Base-by-base conservation (phyloP, 176 grass and related monocot species). In the Canna indica region DNA sequence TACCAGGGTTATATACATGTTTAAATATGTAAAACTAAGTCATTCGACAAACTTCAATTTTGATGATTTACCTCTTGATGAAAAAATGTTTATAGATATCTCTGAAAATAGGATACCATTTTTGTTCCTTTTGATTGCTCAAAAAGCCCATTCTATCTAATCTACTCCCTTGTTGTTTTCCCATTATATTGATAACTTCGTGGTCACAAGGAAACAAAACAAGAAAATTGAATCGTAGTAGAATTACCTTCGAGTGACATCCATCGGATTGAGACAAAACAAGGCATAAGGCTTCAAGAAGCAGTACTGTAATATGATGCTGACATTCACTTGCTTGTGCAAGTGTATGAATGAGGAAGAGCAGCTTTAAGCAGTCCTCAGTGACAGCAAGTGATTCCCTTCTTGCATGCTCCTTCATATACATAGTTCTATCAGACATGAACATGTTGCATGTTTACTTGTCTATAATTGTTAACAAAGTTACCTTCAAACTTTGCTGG, bases 291-390 rank as follows among this genome's bases (percentile, higher is more conserved):
- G 88, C 84, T 71, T 99, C 89, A 70, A 99, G 73, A 56, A 97
- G 70, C 76, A 99, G 80, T 70, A 58, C 75, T 42, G 82, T 85
- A 48, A 83, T 74, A 77, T 83, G 89, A 72, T 81, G 84, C 70
- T 85, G 82, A 56, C 57, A 85, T 69, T 79, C 80, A 50, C 81
- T 85, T 30, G 73, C 80, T 85, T 93, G 86, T 52, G 83, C 73
- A 44, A 99, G 54, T 31, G 89, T 82, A 24, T 90, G 80, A 83
- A 86, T 75, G 32, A 99, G 80, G 85, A 99, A 93, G 47, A 99
- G 74, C 54, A 99, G 65, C 67, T 85, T 99, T 73, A 99, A 77
- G 76, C 86, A 83, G 70, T 93, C 94, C 68, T 90, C 86, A 79
- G 81, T 85, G 50, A 93, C 46, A 76, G 67, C 75, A 63, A 87